Evolutionary conservation across 2,329 filamentous ascomycete species (phyloP), one percentile per base, ranked within the genome.

Genomic region (Colletotrichum scovillei): DNA sequence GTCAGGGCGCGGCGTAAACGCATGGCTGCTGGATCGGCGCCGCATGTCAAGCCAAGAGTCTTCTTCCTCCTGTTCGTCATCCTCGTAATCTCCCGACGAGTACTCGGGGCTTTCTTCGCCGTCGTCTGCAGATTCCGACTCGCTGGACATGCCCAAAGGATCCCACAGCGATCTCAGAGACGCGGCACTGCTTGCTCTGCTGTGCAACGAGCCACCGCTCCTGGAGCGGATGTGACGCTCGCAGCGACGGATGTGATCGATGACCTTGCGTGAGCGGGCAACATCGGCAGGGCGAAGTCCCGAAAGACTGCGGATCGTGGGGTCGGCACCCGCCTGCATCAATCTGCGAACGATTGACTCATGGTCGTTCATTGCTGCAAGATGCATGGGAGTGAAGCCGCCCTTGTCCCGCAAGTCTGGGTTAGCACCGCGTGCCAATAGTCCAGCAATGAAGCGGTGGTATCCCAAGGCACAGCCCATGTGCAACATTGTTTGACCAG

Each of bases 401-500:
- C 93, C 92, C 75, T 91, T 92, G 80, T 97, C 95, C 68, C 91
- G 89, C 49, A 91, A 85, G 78, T 96, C 92, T 1, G 92, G 91
- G 78, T 93, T 92, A 24, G 94, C 94, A n/a, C 94, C 93, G 75
- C 94, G 89, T 11, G 92, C 93, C 24, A 97, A 85, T 30, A 97
- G 87, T 35, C 92, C 94, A 14, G 93, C 93, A 63, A 93, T 93
- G 75, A 97, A 92, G 59, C 93, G 90, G 75, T 92, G 89, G 76
- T 95, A 89, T 6, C 94, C 94, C 14, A 95, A 84, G 9, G 93
- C 93, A 76, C 92, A 94, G 2, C 93, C 94, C 74, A 95, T 86
- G 78, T 97, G 94, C 74, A 97, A 88, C 88, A 97, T 92, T 1
- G 93, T 95, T 79, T 96, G 93, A 0, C 94, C 94, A 14, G 91